Evolutionary conservation across 345 rosid genomes (phyloP), one percentile per base, ranked within the genome.

Genomic region (Theobroma cacao): DNA sequence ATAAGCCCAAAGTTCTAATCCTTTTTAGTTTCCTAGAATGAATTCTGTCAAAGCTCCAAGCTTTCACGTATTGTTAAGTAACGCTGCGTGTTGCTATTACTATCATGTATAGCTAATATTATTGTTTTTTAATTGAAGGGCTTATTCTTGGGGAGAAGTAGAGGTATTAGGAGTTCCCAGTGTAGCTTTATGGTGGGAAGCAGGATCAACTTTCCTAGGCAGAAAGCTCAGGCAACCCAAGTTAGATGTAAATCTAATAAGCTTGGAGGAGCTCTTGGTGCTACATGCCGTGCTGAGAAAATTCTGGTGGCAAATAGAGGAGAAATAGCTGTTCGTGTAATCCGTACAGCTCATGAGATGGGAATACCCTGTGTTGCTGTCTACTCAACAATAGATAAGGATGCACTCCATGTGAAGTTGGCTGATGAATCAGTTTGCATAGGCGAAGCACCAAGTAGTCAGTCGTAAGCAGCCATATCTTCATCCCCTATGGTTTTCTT

Each of bases 321-420:
- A 77, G 99, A 96, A 84, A 96, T 96, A 6, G 98, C 99, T 26
- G 99, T 96, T 41, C 93, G 99, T 33, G 90, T 96, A 15, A 94
- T 96, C 80, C 87, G 99, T 64, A 92, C 98, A 31, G 99, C 99
- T 13, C 99, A 96, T 72, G 99, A 96, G 59, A 52, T 96, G 94
- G 98, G 98, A 72, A 94, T 96, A 24, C 98, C 99, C 40, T 96
- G 99, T 85, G 99, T 96, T 75, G 97, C 97, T 80, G 98, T 96
- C 62, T 96, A 96, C 82, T 96, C 98, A 0, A 96, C 97, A 3
- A 96, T 92, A 20, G 99, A 96, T 66, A 96, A 91, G 85, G 99
- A 94, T 78, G 99, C 98, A 1, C 95, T 96, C 7, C 99, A 94
- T 81, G 98, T 96, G 15, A 93, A 94, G 81, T 83, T 96, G 85